Evolutionary conservation across 306 rosid species (phyloP).

Genomic region (Arachis stenosperma): DNA sequence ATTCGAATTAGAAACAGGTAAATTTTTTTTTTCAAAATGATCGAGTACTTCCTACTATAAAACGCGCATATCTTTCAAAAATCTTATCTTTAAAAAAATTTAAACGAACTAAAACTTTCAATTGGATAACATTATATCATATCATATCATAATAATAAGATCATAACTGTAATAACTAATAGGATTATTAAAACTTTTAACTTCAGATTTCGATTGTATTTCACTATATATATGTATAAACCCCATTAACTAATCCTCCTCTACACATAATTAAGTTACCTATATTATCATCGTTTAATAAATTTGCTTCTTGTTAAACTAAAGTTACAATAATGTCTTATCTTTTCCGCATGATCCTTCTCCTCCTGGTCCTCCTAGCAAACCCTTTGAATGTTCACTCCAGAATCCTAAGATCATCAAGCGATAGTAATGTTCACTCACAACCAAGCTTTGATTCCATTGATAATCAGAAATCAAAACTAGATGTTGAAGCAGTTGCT

Average conservation of each 20-base stretch:
- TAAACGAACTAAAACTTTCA: no score
- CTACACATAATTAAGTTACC: no score
- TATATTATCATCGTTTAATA: no score
- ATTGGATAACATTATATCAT: no score
- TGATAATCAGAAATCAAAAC: not conserved
- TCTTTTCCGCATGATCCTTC: not conserved
- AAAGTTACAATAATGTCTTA: not conserved
- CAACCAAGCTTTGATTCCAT: not conserved
- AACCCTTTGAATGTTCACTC: not conserved
- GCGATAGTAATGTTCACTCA: not conserved
- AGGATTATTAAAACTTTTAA: no score
- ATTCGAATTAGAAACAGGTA: no score
- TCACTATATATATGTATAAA: not conserved
- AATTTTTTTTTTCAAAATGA: no score
- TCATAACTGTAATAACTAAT: not conserved
- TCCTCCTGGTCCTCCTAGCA: conserved; percentile 5
- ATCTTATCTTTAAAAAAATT: no score
- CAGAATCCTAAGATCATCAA: not conserved
- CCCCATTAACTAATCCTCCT: not conserved
- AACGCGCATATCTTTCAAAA: no score
- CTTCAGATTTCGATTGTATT: not conserved
- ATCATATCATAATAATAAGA: not conserved
- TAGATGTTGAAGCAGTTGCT: not conserved
- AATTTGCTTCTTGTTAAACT: no score
- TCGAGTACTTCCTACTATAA: no score